Evolutionary conservation across 2,329 filamentous ascomycete genomes (phyloP).

Genomic region (Lecanoromycetidae sp.): DNA sequence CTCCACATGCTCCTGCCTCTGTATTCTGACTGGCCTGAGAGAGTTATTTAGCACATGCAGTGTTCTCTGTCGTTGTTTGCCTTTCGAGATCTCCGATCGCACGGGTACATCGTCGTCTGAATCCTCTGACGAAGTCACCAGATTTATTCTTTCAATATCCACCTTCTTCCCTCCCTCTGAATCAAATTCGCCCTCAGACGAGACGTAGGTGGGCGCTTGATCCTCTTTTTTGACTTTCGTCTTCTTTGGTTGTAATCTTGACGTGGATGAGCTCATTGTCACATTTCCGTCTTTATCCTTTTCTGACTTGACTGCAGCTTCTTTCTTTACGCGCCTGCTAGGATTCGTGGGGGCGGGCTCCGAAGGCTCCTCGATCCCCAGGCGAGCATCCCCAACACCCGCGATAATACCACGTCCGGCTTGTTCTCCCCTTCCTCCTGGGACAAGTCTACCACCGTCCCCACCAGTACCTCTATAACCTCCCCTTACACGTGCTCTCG

Average conservation of each 20-base stretch:
- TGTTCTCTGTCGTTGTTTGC: slow-evolving; percentile 20
- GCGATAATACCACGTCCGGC: neutral
- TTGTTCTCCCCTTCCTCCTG: neutral
- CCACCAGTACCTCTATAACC: neutral
- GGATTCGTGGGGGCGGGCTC: neutral
- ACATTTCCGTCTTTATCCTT: slow-evolving; percentile 21
- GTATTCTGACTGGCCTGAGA: slow-evolving; percentile 43
- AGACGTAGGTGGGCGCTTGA: slow-evolving; percentile 29
- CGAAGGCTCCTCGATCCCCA: neutral
- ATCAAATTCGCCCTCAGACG: slow-evolving; percentile 41
- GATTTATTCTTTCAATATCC: slow-evolving; percentile 35
- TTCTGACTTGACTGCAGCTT: slow-evolving; percentile 22
- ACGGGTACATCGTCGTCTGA: slow-evolving; percentile 23
- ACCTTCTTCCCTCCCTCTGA: slow-evolving; percentile 42
- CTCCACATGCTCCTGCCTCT: slow-evolving; percentile 44
- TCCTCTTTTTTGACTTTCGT: slow-evolving; percentile 25
- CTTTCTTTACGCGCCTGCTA: slow-evolving; percentile 16
- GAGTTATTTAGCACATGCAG: slow-evolving; percentile 20
- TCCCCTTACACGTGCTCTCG: neutral
- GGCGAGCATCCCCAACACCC: neutral
- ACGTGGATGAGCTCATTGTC: slow-evolving; percentile 13
- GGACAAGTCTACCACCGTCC: neutral
- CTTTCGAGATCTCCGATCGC: slow-evolving; percentile 22
- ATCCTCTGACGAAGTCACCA: slow-evolving; percentile 42
- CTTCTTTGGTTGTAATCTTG: slow-evolving; percentile 13